Evolutionary conservation across 176 grass and related monocot genomes (phyloP), one percentile per base, ranked within the genome.

Genomic region (Avena insularis): DNA sequence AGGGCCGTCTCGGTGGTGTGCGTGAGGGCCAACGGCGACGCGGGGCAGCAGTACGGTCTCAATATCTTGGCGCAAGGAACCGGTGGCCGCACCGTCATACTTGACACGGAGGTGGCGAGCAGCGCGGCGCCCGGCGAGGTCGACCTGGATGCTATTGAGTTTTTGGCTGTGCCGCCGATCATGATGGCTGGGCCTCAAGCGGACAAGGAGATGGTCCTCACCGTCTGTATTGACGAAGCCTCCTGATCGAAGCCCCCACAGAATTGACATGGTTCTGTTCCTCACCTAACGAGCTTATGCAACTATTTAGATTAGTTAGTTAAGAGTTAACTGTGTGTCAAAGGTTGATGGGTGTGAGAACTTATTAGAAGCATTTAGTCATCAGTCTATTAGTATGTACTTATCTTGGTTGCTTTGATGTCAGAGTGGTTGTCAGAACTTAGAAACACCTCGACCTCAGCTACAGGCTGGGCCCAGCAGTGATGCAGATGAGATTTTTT

Each of bases 1-100:
- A 43, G 14, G 27, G 74, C 65, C 19, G 21, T 82, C 48, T 76
- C 86, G 71, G 79, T 77, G 79, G 75, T 89, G 20, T 35, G 75
- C 75, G 20, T 89, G 10, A 19, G 64, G 20, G 43, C 75, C 5
- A 40, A 27, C 86, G 79, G 79, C 60, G 79, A 2, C 25, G 70
- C 86, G 5, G 50, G 61, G 4, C 11, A 63, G 6, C 61, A 70
- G 51, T 75, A 51, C 38, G 5, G 4, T 4, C 38, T 40, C 38
- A 40, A 4, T 4, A 4, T 5, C 51, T 86, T 51, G 77, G 77
- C 59, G 54, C 64, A 36, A 29, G 29, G 6, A 31, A 17, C 29
- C 29, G 33, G 29, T 15, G 14, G 36, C 29, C 14, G 31, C 65
- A 6, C 29, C 31, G 14, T 68, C 31, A 19, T 1, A 0, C 65